Base-by-base conservation (phyloP, 306 rosid genomes). In the Vicia faba region DNA sequence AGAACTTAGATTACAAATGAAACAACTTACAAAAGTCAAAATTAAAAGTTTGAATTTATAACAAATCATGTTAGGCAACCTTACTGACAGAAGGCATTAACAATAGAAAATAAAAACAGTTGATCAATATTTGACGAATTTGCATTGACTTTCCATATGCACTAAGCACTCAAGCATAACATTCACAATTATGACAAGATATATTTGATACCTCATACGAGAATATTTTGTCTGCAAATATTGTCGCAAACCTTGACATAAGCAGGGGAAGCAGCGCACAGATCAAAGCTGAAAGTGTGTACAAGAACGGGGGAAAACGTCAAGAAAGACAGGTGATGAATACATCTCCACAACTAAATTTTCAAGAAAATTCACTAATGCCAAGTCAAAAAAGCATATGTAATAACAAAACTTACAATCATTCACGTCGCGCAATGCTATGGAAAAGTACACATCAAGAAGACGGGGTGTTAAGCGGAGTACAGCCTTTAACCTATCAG, bases 201-300 rank as follows among this genome's bases (percentile, higher is more conserved):
- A 79, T 61, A 68, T 53, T 35, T 18, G 74, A 70, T 72, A 89
- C 98, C 97, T 89, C 89, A 75, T 80, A 85, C 36, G 88, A 89
- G 77, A 81, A 88, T 78, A 57, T 74, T 84, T 82, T 84, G 74
- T 93, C 97, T 6, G 97, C 91, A 83, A 93, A 89, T 68, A 88
- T 74, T 75, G 93, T 82, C 69, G 91, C 80, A 77, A 70, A 84
- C 83, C 96, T 88, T 79, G 97, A 83, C 98, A 93, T 80, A 49
- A 93, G 96, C 64, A 88, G 79, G 49, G 97, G 96, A 75, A 93
- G 75, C 87, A 88, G 86, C 25, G 98, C 96, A 82, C 98, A 89
- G 46, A 89, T 79, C 84, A 89, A 86, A 77, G 98, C 98, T 93
- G 97, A 69, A 78, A 82, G 76, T 59, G 71, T 66, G 53, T 26